phyloP scores from a whole-genome alignment of 176 grass and related monocot genomes.

The Sorghum bicolor region DNA sequence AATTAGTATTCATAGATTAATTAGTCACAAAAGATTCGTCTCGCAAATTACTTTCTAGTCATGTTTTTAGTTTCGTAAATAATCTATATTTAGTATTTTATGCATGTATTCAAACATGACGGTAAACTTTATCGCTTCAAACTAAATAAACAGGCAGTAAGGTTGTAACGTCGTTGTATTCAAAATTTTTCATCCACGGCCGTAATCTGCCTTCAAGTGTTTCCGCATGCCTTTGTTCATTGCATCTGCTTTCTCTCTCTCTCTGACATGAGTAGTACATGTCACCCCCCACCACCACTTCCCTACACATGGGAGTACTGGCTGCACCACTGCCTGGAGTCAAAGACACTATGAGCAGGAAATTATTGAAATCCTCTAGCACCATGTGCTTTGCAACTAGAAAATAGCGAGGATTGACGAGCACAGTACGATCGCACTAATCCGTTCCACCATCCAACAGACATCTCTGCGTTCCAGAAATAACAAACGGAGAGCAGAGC shows the following conservation, averaged over 20 bases:
- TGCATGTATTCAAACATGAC: no score
- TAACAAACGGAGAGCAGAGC: not conserved
- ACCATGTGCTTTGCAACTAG: slow-evolving; percentile 21
- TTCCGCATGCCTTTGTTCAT: not conserved
- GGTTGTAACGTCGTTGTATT: no score
- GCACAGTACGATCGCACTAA: not conserved
- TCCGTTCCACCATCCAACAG: slow-evolving; percentile 22
- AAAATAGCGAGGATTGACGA: slow-evolving; percentile 1
- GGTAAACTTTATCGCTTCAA: no score
- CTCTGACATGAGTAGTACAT: not conserved
- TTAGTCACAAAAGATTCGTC: no score
- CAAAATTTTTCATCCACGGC: not conserved
- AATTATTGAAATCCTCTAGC: not conserved
- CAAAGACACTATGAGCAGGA: slow-evolving; percentile 28
- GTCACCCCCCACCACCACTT: not conserved
- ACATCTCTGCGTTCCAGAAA: slow-evolving; percentile 30
- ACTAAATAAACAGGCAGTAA: no score
- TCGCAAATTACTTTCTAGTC: no score
- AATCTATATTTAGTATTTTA: no score
- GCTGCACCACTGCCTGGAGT: slow-evolving; percentile 5
- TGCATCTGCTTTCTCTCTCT: not conserved
- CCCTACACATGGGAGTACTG: not conserved
- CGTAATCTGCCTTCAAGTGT: not conserved
- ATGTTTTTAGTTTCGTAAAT: no score
- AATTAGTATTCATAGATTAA: no score